Evolutionary conservation across 306 rosid genomes (phyloP).

Genomic region (Comarum palustre): DNA sequence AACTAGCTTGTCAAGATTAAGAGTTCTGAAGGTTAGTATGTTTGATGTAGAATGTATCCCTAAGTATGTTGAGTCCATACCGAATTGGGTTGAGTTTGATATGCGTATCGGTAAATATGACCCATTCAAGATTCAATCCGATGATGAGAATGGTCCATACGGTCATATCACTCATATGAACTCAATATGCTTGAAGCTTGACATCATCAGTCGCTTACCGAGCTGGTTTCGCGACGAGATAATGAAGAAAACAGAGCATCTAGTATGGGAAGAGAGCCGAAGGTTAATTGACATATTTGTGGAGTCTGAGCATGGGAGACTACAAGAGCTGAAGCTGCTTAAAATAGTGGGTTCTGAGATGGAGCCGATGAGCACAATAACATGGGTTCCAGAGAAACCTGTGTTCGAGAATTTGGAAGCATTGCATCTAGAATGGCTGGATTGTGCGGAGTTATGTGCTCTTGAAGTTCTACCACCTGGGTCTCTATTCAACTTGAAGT

Average conservation of each 20-base stretch:
- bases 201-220: background rate
- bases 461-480: background rate
- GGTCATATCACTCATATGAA: background rate
- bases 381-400: background rate
- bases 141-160: too few species aligned
- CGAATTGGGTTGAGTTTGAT: background rate
- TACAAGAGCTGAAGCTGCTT: too few species aligned
- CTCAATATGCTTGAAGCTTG: background rate
- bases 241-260: background rate
- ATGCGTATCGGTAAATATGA: rapidly evolving
- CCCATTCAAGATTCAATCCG: too few species aligned
- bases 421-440: rapidly evolving
- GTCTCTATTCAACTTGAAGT: background rate
- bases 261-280: too few species aligned
- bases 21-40: background rate
- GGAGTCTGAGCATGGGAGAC: too few species aligned
- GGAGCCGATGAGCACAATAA: background rate
- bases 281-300: too few species aligned
- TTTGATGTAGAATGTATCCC: background rate
- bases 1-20: background rate
- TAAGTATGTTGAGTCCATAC: background rate
- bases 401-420: background rate
- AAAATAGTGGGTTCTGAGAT: too few species aligned
- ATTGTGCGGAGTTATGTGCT: background rate
- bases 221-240: background rate